Evolutionary conservation across 2,329 filamentous ascomycete genomes (phyloP), one percentile per base, ranked within the genome.

Genomic region (Aspergillus alliaceus): DNA sequence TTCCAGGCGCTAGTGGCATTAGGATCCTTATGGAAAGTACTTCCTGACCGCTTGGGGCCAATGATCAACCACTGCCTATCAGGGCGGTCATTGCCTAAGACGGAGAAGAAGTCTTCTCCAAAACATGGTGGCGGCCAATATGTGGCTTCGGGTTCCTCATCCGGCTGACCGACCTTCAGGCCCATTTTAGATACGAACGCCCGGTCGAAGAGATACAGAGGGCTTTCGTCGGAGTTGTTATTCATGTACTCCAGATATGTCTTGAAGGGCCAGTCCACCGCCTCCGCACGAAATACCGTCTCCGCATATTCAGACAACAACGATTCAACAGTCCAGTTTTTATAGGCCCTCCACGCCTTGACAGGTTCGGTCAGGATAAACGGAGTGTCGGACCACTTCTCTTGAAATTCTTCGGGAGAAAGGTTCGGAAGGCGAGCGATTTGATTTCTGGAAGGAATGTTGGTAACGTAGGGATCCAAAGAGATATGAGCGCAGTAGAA

Each of bases 31-130:
- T 98, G 93, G 71, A 97, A 98, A 4, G 93, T 97, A 64, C 90
- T 96, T 29, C 93, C 93, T 69, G 91, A 96, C 57, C 92, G 83
- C 61, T 88, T 86, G 1, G 93, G 92, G 0, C 93, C 93, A 62
- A 97, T 83, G 67, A 98, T 96, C 60, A 98, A 82, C 95, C 93
- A 98, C 59, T 92, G 86, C 68, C 91, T 88, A 60, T 96, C 92
- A 2, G 93, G 93, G 53, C 93, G 84, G 70, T 96, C 86, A 14
- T 82, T 71, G 9, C 88, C 90, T 0, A 98, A 81, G 7, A 95
- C 84, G 47, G 87, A 85, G 69, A 98, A 97, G 18, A 96, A 79
- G 70, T 98, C 93, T 51, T 89, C 84, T 0, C 91, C 91, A 71
- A 98, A 97, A 72, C 90, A 96, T 15, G 85, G 79, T 0, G 93